Base-by-base conservation (phyloP, 495 filamentous ascomycete genomes). In the Penicilliopsis zonata region DNA sequence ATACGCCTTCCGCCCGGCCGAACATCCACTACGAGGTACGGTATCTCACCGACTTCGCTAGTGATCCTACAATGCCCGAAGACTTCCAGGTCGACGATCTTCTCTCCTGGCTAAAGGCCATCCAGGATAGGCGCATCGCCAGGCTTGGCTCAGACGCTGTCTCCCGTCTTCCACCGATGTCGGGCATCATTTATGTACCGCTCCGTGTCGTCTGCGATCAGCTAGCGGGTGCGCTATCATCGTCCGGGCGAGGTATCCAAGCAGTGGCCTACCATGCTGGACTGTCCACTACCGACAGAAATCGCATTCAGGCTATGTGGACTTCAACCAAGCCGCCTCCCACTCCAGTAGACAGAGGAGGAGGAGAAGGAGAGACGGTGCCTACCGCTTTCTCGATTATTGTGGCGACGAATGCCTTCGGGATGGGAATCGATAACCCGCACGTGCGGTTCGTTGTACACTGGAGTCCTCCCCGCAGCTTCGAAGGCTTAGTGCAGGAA, bases 401-500 rank as follows among this genome's bases (percentile, higher is more conserved):
- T 27, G 82, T 95, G 24, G 88, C 88, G 4, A 95, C 88, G 0
- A 95, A 85, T 2, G 88, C 88, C 0, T 95, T 95, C 40, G 88
- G 88, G 5, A 95, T 98, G 88, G 88, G 88, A 3, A 95, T 98
- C 43, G 86, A 95, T 46, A 94, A 94, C 54, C 72, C 87, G 18
- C 77, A 90, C 43, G 88, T 96, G 10, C 74, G 87, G 2, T 94
- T 94, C 44, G 85, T 96, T 2, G 72, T 92, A 3, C 88, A 96
- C 52, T 95, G 87, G 86, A 78, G 80, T 33, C 61, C 94, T 10
- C 83, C 86, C 8, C 90, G 88, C 46, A 85, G 77, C 18, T 94
- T 95, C 50, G 88, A 95, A 52, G 86, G 86, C 2, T 94, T 84
- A 39, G 94, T 94, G 40, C 88, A 96, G 57, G 88, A 96, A 67